phyloP scores from a whole-genome alignment of 129 eudicot genomes.

The Gnaphalium uliginosum region DNA sequence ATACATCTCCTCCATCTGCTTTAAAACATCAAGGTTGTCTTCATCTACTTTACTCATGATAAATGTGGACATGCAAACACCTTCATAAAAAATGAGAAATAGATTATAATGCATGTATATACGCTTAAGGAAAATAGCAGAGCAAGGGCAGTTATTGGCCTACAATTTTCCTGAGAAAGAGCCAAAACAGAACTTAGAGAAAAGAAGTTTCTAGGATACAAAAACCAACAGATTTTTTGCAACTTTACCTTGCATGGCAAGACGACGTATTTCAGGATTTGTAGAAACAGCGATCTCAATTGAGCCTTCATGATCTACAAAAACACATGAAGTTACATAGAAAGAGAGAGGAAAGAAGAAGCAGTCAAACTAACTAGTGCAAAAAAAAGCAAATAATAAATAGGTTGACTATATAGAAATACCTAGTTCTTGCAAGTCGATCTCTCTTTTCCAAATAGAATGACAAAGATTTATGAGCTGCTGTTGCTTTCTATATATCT shows the following conservation, averaged over 20 bases:
- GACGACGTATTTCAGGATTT: conserved; percentile 60
- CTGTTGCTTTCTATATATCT: conserved; percentile 47
- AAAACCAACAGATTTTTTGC: neutral
- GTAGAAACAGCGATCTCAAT: conserved; percentile 53
- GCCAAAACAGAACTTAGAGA: neutral
- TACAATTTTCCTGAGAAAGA: neutral
- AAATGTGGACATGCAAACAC: conserved; percentile 65
- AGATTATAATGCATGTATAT: neutral
- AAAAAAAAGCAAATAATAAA: neutral
- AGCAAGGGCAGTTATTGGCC: neutral
- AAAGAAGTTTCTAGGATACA: neutral
- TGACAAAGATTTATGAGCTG: conserved; percentile 53
- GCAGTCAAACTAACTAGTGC: neutral
- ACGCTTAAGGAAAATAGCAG: conserved; percentile 6
- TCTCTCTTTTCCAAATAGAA: conserved; percentile 55
- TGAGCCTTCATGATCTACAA: conserved; percentile 36
- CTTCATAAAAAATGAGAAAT: conserved; percentile 42
- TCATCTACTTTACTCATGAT: conserved; percentile 46
- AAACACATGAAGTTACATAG: conserved; percentile 3
- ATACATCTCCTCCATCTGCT: conserved; percentile 71
- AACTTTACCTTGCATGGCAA: conserved; percentile 68
- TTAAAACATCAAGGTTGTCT: conserved; percentile 34
- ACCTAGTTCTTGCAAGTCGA: conserved; percentile 39
- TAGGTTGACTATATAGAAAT: conserved; percentile 8
- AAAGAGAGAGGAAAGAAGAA: neutral